These are phyloP conservation scores for Kwoniella sp. DNA, from an alignment of 768 basidiomycete genomes.

Conservation along the genomic window DNA sequence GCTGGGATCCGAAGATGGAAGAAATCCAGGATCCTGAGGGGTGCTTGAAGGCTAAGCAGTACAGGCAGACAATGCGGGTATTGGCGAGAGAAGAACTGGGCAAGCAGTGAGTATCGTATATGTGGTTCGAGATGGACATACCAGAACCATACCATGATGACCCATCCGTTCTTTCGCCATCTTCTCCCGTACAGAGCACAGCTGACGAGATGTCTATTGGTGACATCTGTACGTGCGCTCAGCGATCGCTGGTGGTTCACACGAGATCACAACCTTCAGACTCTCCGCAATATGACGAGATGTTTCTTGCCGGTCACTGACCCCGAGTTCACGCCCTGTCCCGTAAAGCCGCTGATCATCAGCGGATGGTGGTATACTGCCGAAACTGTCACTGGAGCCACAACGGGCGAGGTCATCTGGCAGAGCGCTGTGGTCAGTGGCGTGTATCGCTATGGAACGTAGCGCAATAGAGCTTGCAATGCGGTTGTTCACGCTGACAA, in stretches of 20 bases:
- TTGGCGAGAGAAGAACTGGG: slow-evolving; percentile 37
- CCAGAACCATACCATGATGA: neutral
- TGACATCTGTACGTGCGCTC: neutral
- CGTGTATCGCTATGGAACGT: too few relatives aligned
- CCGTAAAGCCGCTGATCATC: slow-evolving; percentile 38
- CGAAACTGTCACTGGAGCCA: slow-evolving; percentile 22
- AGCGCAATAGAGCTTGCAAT: too few relatives aligned
- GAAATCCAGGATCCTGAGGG: slow-evolving; percentile 34
- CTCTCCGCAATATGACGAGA: slow-evolving; percentile 22
- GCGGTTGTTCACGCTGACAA: neutral
- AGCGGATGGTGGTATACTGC: slow-evolving; percentile 50
- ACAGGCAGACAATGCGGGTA: slow-evolving; percentile 40
- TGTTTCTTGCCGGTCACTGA: slow-evolving; percentile 39
- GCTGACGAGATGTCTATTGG: neutral
- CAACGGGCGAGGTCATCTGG: slow-evolving; percentile 45
- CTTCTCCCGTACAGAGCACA: too few relatives aligned
- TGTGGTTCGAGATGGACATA: too few relatives aligned
- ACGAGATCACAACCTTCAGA: slow-evolving; percentile 30
- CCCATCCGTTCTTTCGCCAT: neutral
- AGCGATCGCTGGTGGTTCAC: slow-evolving; percentile 43
- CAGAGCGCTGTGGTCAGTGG: slow-evolving; percentile 27
- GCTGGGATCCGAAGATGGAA: slow-evolving; percentile 30
- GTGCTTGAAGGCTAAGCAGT: slow-evolving; percentile 45
- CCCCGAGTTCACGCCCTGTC: slow-evolving; percentile 27
- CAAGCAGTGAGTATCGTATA: slow-evolving; percentile 44